phyloP scores from a whole-genome alignment of 345 rosid species.

The Tarenaya hassleriana region DNA sequence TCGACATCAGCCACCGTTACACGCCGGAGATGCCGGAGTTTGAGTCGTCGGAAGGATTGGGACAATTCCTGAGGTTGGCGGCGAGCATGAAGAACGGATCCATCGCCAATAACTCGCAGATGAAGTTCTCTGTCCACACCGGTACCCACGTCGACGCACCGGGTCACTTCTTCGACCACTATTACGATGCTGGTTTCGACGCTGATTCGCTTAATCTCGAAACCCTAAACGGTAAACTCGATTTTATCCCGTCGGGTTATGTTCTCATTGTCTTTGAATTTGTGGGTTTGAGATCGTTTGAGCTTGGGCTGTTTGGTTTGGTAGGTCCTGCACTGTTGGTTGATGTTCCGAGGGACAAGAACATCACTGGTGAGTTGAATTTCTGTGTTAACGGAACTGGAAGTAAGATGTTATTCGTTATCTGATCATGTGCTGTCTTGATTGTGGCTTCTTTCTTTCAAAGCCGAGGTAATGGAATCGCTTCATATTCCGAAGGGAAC shows the following conservation, averaged over 20 bases:
- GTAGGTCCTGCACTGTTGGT: conserved; percentile 50
- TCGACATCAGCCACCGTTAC: conserved; percentile 70
- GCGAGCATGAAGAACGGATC: conserved; percentile 85
- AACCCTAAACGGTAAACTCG: conserved; percentile 46
- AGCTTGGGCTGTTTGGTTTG: conserved; percentile 11
- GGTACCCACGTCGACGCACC: conserved; percentile 95
- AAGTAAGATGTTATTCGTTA: too few species aligned
- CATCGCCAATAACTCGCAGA: conserved; percentile 55
- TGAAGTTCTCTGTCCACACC: conserved; percentile 71
- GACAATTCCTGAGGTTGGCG: conserved; percentile 59
- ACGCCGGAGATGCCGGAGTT: conserved; percentile 51
- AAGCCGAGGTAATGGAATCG: conserved; percentile 78
- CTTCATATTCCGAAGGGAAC: conserved; percentile 69
- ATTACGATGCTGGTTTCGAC: conserved; percentile 81
- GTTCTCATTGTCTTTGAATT: background rate
- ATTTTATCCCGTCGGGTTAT: background rate
- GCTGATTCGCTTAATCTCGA: conserved; percentile 79
- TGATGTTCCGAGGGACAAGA: conserved; percentile 51
- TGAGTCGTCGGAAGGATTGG: conserved; percentile 41
- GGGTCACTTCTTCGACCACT: conserved; percentile 67
- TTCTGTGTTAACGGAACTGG: too few species aligned
- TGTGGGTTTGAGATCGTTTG: background rate
- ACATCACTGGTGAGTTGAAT: conserved; percentile 44
- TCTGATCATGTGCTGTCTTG: too few species aligned
- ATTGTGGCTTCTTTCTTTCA: conserved; percentile 7